Conservation (phyloP, 1,139 yeast species). For the Pichia sp. region DNA sequence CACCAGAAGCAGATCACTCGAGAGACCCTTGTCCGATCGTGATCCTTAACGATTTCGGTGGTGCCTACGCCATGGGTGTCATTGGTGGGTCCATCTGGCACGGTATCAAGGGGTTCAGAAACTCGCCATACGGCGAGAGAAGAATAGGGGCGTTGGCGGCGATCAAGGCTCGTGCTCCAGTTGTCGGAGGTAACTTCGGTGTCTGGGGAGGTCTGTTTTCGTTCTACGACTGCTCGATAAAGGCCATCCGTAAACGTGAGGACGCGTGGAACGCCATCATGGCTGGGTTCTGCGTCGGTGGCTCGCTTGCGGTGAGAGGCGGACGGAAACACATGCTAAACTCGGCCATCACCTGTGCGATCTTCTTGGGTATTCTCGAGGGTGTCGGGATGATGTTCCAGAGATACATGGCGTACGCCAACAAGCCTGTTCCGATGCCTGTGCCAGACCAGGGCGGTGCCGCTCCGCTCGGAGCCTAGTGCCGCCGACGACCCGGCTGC, state of each 20-base stretch:
- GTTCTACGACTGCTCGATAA: constrained; percentile 91
- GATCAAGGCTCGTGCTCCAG: constrained; percentile 94
- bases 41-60: constrained; percentile 94
- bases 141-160: constrained; percentile 85
- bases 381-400: constrained; percentile 98
- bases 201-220: constrained; percentile 99
- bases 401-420: constrained; percentile 79
- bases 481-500: background rate
- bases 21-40: constrained; percentile 99
- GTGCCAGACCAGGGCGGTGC: constrained; percentile 47
- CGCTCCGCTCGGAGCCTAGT: constrained; percentile 42
- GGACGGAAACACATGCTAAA: constrained; percentile 97
- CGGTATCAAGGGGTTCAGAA: constrained; percentile 97
- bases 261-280: constrained; percentile 98
- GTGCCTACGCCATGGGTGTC: constrained; percentile 98
- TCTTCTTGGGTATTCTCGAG: constrained; percentile 92
- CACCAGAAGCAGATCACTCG: constrained; percentile 76
- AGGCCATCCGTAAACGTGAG: constrained; percentile 93
- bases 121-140: constrained; percentile 96
- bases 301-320: constrained; percentile 95
- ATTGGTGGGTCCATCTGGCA: constrained; percentile 99
- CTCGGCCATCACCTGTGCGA: constrained; percentile 96
- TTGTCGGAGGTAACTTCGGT: constrained; percentile 98
- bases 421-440: constrained; percentile 78
- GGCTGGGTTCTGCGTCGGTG: constrained; percentile 98